Percentiles rank a stretch among this genome's conserved stretches.
phyloP scores from a whole-genome alignment of 305 asterid species.

The Plantago coronopus region DNA sequence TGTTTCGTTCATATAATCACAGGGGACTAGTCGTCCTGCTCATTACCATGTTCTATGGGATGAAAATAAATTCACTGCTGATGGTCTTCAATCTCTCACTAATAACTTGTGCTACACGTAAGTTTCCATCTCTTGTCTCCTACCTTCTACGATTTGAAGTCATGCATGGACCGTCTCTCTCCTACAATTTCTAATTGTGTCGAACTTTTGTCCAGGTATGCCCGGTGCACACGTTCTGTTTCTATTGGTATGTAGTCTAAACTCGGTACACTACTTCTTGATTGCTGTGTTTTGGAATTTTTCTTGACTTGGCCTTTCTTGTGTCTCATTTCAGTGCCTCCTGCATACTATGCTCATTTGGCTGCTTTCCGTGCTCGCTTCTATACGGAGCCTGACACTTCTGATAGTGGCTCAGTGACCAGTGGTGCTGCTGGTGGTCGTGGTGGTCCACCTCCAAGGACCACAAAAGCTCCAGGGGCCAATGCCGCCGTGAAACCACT shows the following conservation, averaged over 20 bases:
- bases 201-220: conserved; percentile 50
- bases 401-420: conserved; percentile 77
- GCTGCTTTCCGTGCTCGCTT: conserved; percentile 97
- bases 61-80: conserved; percentile 78
- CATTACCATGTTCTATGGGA: conserved; percentile 94
- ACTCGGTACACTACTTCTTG: not conserved
- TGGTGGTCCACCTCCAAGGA: conserved; percentile 52
- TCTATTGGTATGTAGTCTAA: conserved; percentile 64
- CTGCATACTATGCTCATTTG: conserved; percentile 91
- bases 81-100: conserved; percentile 69
- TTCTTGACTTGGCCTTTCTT: not conserved
- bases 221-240: conserved; percentile 95
- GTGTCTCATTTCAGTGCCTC: conserved; percentile 59
- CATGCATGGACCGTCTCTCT: no score
- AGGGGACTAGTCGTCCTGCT: conserved; percentile 95
- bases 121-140: conserved; percentile 23
- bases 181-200: not conserved
- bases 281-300: not conserved
- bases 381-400: conserved; percentile 80
- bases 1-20: conserved; percentile 7
- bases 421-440: conserved; percentile 58
- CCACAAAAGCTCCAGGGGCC: conserved; percentile 47
- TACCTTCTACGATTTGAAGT: not conserved
- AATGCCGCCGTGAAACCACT: conserved; percentile 76
- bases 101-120: conserved; percentile 92